Evolutionary conservation across 2,329 filamentous ascomycete species (phyloP), one percentile per base, ranked within the genome.

Genomic region (Clarireedia hainanense): DNA sequence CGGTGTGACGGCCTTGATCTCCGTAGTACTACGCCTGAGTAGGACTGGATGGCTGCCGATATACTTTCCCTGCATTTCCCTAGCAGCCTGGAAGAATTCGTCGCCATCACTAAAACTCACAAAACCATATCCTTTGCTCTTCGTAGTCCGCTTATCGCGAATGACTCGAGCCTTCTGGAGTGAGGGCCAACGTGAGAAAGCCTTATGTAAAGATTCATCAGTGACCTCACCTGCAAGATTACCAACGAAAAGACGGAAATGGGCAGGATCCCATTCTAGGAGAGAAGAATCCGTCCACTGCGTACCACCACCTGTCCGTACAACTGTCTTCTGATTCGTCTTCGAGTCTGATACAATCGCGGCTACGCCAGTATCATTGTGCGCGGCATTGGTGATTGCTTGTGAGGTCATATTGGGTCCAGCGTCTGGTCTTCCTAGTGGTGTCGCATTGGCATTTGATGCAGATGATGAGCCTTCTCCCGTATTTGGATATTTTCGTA

Each of bases 51-150:
- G 94, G 70, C 91, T 96, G 66, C 95, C 92, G 69, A 99, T 97
- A 73, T 99, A 99, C 75, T 99, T 97, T 65, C 91, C 91, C 67
- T 96, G 89, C 94, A 97, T 97, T 75, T 97, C 92, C 74, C 94
- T 91, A 66, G 91, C 92, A 1, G 94, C 92, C 66, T 89, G 84
- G 77, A 99, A 97, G 71, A 95, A 97, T 68, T 96, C 91, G 70
- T 99, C 94, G 30, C 91, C 89, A 68, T 96, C 89, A 65, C 85
- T 87, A 74, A 99, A 97, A 72, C 89, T 94, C 55, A 99, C 91
- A 68, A 99, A 99, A 2, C 94, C 94, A 69, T 89, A 99, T 0
- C 92, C 94, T 70, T 94, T 95, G 67, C 89, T 95, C 75, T 99
- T 99, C 55, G 88, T 94, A 0, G 92, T 96, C 58, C 91, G 85